Conservation (phyloP, 1,139 yeast species). For the Magnusiomyces paraingens region DNA sequence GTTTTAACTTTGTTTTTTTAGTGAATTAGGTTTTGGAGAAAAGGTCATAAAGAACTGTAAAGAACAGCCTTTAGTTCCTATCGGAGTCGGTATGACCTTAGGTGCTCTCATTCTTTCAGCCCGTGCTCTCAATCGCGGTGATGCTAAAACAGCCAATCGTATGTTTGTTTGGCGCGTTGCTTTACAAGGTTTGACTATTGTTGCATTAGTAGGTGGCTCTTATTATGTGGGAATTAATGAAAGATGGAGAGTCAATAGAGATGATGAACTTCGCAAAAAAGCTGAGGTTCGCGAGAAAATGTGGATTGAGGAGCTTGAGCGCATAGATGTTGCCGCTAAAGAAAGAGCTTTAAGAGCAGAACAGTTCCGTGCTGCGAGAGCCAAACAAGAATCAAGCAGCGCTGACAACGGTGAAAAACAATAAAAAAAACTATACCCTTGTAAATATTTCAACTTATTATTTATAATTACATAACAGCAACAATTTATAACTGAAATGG, state of each 20-base stretch:
- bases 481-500: constrained; percentile 7
- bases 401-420: background rate
- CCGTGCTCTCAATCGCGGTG: constrained; percentile 64
- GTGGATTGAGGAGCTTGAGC: constrained; percentile 89
- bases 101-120: constrained; percentile 80
- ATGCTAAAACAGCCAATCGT: constrained; percentile 67
- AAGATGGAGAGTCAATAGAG: constrained; percentile 52
- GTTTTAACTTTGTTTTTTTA: constrained; percentile 1
- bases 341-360: constrained; percentile 30
- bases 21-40: constrained; percentile 18
- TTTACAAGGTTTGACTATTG: constrained; percentile 73
- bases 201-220: constrained; percentile 75
- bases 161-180: constrained; percentile 90
- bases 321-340: constrained; percentile 71
- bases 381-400: constrained; percentile 9
- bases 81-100: constrained; percentile 72
- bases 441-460: background rate
- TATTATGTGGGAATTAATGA: constrained; percentile 50
- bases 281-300: constrained; percentile 77
- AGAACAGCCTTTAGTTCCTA: constrained; percentile 48
- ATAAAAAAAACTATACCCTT: background rate
- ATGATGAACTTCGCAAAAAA: constrained; percentile 58
- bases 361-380: constrained; percentile 8
- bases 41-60: constrained; percentile 31
- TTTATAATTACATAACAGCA: background rate